A percentile compares a stretch with the other conserved stretches of the same genome.
Evolutionary conservation across 1,139 yeast species (phyloP).

Genomic region (Sugiyamaella grinbergsii): DNA sequence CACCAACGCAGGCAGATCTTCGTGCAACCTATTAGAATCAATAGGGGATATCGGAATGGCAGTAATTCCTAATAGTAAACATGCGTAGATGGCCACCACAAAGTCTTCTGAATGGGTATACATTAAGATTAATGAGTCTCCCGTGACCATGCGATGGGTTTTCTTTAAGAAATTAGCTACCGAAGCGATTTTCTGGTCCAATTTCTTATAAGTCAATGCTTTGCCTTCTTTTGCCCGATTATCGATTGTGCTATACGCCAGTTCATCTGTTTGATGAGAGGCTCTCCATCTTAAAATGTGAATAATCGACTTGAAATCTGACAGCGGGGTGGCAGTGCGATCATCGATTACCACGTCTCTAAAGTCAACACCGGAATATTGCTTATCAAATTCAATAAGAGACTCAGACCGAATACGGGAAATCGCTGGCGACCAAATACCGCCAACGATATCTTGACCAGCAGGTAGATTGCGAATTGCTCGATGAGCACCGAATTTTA

Average conservation of each 20-base stretch:
- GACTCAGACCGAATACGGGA: slow-evolving; percentile 61
- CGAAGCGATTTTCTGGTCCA: slow-evolving; percentile 75
- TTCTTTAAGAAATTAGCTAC: slow-evolving; percentile 60
- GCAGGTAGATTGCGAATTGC: slow-evolving; percentile 71
- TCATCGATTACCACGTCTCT: slow-evolving; percentile 75
- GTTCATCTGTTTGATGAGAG: slow-evolving; percentile 69
- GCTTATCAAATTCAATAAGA: slow-evolving; percentile 53
- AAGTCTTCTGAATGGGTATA: slow-evolving; percentile 88
- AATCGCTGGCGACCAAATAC: slow-evolving; percentile 80
- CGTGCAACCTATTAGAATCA: slow-evolving; percentile 67
- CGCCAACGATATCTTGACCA: slow-evolving; percentile 79
- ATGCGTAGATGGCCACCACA: slow-evolving; percentile 80
- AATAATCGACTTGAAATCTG: slow-evolving; percentile 70
- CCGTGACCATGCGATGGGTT: slow-evolving; percentile 57
- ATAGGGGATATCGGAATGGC: slow-evolving; percentile 81
- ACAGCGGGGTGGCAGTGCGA: slow-evolving; percentile 69
- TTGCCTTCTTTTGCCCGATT: slow-evolving; percentile 50
- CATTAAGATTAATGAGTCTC: slow-evolving; percentile 76
- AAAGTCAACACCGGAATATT: slow-evolving; percentile 77
- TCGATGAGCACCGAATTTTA: slow-evolving; percentile 72
- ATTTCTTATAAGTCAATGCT: slow-evolving; percentile 79
- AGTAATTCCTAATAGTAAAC: slow-evolving; percentile 76
- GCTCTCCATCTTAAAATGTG: slow-evolving; percentile 82
- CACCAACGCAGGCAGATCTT: slow-evolving; percentile 71
- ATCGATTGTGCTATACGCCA: slow-evolving; percentile 71